These are phyloP conservation scores for Talinum fruticosum DNA, from an alignment of 148 eudicot genomes.

Conservation along the genomic window DNA sequence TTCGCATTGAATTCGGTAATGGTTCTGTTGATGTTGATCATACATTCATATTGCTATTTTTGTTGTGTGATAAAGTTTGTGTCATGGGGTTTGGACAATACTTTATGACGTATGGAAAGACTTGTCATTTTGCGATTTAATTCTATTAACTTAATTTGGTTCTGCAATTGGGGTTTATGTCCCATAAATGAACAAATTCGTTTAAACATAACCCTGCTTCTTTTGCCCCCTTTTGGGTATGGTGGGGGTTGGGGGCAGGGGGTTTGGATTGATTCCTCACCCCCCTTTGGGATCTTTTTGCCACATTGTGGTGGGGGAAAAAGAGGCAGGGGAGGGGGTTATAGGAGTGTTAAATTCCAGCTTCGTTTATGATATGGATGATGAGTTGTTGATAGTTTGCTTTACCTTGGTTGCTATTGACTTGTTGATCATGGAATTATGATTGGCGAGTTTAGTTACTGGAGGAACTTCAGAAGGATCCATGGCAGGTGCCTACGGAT, in stretches of 20 bases:
- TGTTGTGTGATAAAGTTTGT: background rate
- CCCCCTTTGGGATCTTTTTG: too few relatives aligned
- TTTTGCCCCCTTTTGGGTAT: too few relatives aligned
- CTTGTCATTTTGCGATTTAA: background rate
- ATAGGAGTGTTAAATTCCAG: background rate
- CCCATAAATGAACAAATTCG: too few relatives aligned
- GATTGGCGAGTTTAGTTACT: conserved; percentile 47
- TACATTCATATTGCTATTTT: conserved; percentile 4
- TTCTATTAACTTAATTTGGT: too few relatives aligned
- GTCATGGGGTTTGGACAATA: too few relatives aligned
- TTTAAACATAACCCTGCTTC: too few relatives aligned
- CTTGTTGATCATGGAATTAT: conserved; percentile 11
- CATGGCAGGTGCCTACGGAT: conserved; percentile 84
- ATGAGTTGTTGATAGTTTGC: conserved; percentile 1
- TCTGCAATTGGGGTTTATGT: too few relatives aligned
- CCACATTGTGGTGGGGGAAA: too few relatives aligned
- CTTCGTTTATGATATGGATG: background rate
- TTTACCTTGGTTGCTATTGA: background rate
- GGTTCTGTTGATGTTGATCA: background rate
- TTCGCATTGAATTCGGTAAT: conserved; percentile 80
- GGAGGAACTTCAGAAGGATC: conserved; percentile 98
- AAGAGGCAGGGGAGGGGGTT: too few relatives aligned
- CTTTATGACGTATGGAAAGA: too few relatives aligned
- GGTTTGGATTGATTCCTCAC: too few relatives aligned
- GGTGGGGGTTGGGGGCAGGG: background rate